Percentiles rank a stretch among this genome's conserved stretches.
These are phyloP conservation scores for Gremmenia infestans DNA, from an alignment of 2,329 filamentous ascomycete species.

Conservation along the genomic window DNA sequence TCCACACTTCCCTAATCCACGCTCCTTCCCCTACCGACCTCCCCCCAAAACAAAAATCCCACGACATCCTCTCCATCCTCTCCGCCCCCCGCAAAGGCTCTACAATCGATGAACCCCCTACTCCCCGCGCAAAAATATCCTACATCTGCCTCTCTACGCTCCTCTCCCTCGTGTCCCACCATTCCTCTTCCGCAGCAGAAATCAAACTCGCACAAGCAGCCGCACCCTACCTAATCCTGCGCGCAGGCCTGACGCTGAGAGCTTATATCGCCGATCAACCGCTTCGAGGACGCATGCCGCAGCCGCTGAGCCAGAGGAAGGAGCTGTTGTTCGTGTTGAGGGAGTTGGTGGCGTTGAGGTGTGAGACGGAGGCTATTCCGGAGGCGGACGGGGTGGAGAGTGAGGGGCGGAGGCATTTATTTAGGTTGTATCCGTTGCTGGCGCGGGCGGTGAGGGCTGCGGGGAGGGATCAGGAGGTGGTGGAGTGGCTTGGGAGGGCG, in stretches of 20 bases:
- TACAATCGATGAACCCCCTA: conserved; percentile 63
- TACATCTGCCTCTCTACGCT: conserved; percentile 80
- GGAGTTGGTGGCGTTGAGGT: conserved; percentile 60
- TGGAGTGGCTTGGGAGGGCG: conserved; percentile 52
- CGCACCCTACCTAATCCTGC: conserved; percentile 76
- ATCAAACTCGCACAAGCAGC: conserved; percentile 62
- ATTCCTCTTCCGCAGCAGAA: conserved; percentile 34
- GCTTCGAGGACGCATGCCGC: conserved; percentile 80
- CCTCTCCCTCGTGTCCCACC: conserved; percentile 58
- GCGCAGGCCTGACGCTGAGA: conserved; percentile 74
- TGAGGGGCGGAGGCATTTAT: conserved; percentile 66
- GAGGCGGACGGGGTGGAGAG: conserved; percentile 47
- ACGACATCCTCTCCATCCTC: conserved; percentile 55
- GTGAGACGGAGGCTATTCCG: conserved; percentile 66
- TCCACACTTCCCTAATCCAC: conserved; percentile 79
- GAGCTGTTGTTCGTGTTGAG: conserved; percentile 71
- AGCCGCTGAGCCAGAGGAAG: conserved; percentile 72
- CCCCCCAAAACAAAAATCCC: conserved; percentile 36
- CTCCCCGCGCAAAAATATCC: conserved; percentile 64
- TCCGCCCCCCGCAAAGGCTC: conserved; percentile 64
- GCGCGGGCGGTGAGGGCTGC: conserved; percentile 58
- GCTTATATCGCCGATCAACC: conserved; percentile 89
- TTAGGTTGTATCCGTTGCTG: conserved; percentile 75
- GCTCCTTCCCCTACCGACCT: conserved; percentile 55
- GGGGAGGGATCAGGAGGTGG: conserved; percentile 56